These are phyloP conservation scores for Zymoseptoria passerinii DNA, from an alignment of 2,329 filamentous ascomycete species.

Conservation along the genomic window DNA sequence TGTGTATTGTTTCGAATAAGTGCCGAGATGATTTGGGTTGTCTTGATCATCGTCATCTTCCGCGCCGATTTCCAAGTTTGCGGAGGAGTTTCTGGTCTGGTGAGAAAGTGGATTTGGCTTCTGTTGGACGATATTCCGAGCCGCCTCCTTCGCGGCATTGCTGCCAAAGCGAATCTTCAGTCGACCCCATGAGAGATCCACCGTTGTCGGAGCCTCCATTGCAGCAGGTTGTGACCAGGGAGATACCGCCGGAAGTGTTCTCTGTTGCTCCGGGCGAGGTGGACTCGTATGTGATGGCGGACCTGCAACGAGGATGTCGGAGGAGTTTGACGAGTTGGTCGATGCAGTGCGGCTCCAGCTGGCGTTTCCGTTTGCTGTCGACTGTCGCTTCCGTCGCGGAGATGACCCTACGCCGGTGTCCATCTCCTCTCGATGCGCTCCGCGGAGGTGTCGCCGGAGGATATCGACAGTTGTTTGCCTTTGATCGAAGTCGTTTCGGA, in stretches of 20 bases:
- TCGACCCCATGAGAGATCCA: background rate
- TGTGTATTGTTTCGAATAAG: slow-evolving; percentile 26
- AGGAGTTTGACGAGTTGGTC: slow-evolving; percentile 19
- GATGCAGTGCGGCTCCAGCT: slow-evolving; percentile 9
- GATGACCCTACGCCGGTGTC: background rate
- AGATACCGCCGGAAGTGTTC: background rate
- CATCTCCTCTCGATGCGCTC: background rate
- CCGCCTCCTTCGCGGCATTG: background rate
- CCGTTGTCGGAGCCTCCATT: background rate
- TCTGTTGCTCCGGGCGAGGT: background rate
- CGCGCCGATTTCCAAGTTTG: background rate
- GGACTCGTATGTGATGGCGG: slow-evolving; percentile 6
- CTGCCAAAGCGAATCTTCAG: background rate
- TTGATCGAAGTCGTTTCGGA: background rate
- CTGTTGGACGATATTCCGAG: background rate
- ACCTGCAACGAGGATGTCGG: slow-evolving; percentile 21
- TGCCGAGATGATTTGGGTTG: slow-evolving; percentile 25
- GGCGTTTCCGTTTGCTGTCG: background rate
- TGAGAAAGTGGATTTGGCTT: background rate
- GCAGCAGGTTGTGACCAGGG: slow-evolving; percentile 1
- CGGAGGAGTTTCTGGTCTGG: background rate
- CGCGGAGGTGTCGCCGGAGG: background rate
- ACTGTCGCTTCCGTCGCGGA: background rate
- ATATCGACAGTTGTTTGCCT: background rate
- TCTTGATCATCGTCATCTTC: slow-evolving; percentile 9